Evolutionary conservation across 352 stramenopile species (phyloP), one percentile per base, ranked within the genome.

Genomic region (Plasmopara halstedii): DNA sequence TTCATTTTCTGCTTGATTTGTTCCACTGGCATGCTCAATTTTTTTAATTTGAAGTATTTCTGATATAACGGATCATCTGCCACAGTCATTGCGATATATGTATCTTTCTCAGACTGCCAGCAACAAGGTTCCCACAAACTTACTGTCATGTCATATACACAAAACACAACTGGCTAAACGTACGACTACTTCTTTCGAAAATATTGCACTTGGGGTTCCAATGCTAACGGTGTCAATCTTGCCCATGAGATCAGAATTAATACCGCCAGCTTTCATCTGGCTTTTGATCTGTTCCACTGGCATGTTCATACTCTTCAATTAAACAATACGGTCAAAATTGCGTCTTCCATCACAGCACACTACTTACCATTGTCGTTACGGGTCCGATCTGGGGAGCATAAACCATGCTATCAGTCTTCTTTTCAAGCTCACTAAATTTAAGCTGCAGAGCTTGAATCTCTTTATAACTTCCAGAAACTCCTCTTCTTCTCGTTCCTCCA

Each of bases 1-100:
- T 89, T 71, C 76, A 94, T 94, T 57, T 93, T 91, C 44, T 89
- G 49, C 46, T 88, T 89, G 55, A 94, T 89, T 33, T 92, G 72
- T 15, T 87, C 73, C 11, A 84, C 35, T 0, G 80, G 64, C 81
- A 94, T 90, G 56, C 76, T 64, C 75, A 93, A 80, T 10, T 39
- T 58, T 55, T 88, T 89, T 20, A 94, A 63, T 62, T 92, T n/a
- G n/a, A n/a, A n/a, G n/a, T n/a, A n/a, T n/a, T n/a, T n/a, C n/a
- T n/a, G n/a, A n/a, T n/a, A n/a, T n/a, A n/a, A n/a, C n/a, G n/a
- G n/a, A n/a, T n/a, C n/a, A n/a, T n/a, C n/a, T n/a, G n/a, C n/a
- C n/a, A n/a, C n/a, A n/a, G n/a, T n/a, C n/a, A n/a, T n/a, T n/a
- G n/a, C n/a, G n/a, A n/a, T n/a, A n/a, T n/a, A n/a, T n/a, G n/a